Evolutionary conservation across 2,329 filamentous ascomycete genomes (phyloP), one percentile per base, ranked within the genome.

Genomic region (Keithomyces neogunnii): DNA sequence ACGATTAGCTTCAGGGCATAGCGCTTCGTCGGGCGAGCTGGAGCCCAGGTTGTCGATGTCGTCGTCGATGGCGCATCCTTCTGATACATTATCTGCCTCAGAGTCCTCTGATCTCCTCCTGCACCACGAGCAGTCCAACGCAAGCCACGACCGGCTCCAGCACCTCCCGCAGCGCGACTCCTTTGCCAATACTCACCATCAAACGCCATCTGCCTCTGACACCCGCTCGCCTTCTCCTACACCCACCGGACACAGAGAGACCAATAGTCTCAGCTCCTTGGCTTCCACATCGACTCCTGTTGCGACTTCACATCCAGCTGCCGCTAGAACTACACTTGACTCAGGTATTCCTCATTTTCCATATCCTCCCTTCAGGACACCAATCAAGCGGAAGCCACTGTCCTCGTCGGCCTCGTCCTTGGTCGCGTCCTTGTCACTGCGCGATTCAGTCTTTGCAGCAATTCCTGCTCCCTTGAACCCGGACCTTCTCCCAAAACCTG

Each of bases 371-470:
- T 51, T 58, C 51, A 55, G 52, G 31, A 60, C 59, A 42, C 63
- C 69, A 55, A 77, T 84, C 66, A 77, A 76, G 62, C 75, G 82
- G 55, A 84, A 85, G 68, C 81, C 82, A 50, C 63, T 85, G 54
- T 82, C 81, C 43, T 69, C 72, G 6, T 75, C 75, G 33, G 77
- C 77, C 47, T 80, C 77, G 39, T 70, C 74, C 53, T 62, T 78
- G 56, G 70, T 73, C 35, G 68, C 74, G 29, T 69, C 71, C 31
- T 66, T 65, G 10, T 50, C 48, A 33, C 46, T 50, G 38, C 43
- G 53, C 49, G 50, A 53, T 48, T 53, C 54, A 6, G 45, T 50
- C 29, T 28, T 10, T 10, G 29, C 43, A 10, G 42, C 40, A n/a
- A 28, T 49, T 11, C 55, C 51, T 10, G 45, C 61, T n/a, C 60